A percentile compares a stretch with the other conserved stretches of the same genome.
Conservation (phyloP, 352 stramenopile genomes). For the Phytophthora cactorum region DNA sequence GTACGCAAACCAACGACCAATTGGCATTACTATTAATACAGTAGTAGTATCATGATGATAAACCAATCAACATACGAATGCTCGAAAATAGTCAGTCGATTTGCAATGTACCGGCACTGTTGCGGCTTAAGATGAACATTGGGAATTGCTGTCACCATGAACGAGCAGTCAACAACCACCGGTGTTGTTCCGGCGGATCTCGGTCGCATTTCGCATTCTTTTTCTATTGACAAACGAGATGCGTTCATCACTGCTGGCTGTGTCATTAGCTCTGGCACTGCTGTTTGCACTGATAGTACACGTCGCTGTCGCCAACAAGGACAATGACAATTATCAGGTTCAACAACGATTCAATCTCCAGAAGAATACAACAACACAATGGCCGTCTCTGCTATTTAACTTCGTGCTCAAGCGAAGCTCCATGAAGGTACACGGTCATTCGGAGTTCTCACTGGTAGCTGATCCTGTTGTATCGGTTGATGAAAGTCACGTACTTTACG, state of each 20-base stretch:
- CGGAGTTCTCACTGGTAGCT: conserved; percentile 22
- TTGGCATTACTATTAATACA: no score
- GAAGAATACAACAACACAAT: conserved; percentile 9
- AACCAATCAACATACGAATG: conserved; percentile 1
- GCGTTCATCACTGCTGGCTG: not conserved
- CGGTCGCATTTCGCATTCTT: not conserved
- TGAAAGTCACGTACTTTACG: conserved; percentile 22
- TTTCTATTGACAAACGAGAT: not conserved
- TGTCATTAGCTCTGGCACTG: not conserved
- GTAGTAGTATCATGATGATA: no score
- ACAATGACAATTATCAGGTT: not conserved
- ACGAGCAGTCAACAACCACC: not conserved
- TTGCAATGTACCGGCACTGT: conserved; percentile 11
- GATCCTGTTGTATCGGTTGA: conserved; percentile 21
- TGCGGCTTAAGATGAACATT: conserved; percentile 2
- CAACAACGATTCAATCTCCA: not conserved
- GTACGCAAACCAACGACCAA: no score
- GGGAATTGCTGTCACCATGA: not conserved
- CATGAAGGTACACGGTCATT: conserved; percentile 34
- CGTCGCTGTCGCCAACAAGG: not conserved
- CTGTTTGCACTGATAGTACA: not conserved
- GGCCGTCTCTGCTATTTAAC: conserved; percentile 32
- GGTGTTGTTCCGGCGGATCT: not conserved
- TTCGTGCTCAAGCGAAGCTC: conserved; percentile 38
- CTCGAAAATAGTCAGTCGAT: conserved; percentile 13